These are phyloP conservation scores for Avena sativa DNA, from an alignment of 176 grass and related monocot species.

Conservation along the genomic window DNA sequence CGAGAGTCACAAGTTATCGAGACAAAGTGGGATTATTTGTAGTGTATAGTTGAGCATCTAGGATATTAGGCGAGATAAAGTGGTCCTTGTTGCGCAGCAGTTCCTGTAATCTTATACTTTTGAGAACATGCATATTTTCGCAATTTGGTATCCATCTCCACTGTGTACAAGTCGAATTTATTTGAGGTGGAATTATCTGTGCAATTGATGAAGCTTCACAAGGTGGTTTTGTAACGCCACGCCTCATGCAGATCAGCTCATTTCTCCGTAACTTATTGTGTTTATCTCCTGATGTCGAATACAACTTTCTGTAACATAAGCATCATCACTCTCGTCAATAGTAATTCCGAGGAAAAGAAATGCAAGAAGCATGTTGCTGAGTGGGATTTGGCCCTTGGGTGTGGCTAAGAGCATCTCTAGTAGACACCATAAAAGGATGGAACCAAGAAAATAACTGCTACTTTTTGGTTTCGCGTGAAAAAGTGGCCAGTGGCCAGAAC, in stretches of 20 bases:
- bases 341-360: too few relatives aligned
- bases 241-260: neutral
- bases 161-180: constrained; percentile 34
- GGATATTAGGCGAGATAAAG: constrained; percentile 25
- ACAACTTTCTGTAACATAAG: too few relatives aligned
- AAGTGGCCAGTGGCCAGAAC: too few relatives aligned
- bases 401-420: too few relatives aligned
- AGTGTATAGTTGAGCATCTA: constrained; percentile 49
- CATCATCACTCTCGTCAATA: too few relatives aligned
- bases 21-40: constrained; percentile 36
- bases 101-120: constrained; percentile 21
- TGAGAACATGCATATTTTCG: neutral
- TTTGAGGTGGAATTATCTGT: constrained; percentile 4
- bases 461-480: too few relatives aligned
- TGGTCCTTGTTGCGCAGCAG: constrained; percentile 16
- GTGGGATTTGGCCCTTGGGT: too few relatives aligned
- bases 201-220: neutral
- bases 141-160: constrained; percentile 8
- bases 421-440: too few relatives aligned
- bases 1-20: neutral
- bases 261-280: neutral
- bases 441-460: too few relatives aligned
- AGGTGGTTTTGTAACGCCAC: neutral
- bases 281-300: neutral
- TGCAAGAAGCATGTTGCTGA: too few relatives aligned